Evolutionary conservation across 139 green algal genomes (phyloP).

Genomic region (Dunaliella primolecta): DNA sequence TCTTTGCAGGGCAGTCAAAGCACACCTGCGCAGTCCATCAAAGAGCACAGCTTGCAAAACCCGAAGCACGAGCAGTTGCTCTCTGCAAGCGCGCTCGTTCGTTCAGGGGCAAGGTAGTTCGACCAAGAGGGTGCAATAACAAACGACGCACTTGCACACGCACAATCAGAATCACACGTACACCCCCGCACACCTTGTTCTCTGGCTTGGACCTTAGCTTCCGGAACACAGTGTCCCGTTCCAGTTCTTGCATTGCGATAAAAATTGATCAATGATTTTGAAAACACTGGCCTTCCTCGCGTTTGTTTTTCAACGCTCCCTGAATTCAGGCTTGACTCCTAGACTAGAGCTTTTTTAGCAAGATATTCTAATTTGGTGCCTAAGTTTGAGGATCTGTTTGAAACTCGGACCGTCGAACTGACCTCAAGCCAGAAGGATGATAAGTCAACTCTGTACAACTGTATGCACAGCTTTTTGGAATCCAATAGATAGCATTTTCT

Average conservation of each 20-base stretch:
- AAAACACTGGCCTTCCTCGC: too few species aligned
- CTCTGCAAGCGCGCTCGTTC: neutral
- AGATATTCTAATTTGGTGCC: too few species aligned
- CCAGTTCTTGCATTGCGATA: constrained; percentile 40
- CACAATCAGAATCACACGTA: neutral
- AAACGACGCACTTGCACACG: neutral
- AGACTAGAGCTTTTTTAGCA: too few species aligned
- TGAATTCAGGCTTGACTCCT: too few species aligned
- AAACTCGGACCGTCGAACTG: too few species aligned
- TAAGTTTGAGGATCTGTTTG: too few species aligned
- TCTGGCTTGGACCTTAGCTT: constrained; percentile 79
- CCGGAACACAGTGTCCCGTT: constrained; percentile 83
- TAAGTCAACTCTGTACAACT: too few species aligned
- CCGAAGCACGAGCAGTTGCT: neutral
- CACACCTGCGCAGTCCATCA: constrained; percentile 63
- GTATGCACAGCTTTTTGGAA: too few species aligned
- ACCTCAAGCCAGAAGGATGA: too few species aligned
- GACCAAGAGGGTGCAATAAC: neutral
- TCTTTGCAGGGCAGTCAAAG: constrained; percentile 96
- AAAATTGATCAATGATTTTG: too few species aligned
- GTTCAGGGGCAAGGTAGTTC: neutral
- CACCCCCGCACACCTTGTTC: constrained; percentile 74
- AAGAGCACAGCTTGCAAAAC: neutral
- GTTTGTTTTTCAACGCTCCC: too few species aligned
- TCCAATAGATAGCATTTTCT: too few species aligned